A percentile compares a stretch with the other conserved stretches of the same genome.
These are phyloP conservation scores for Chrysoporthe cubensis DNA, from an alignment of 2,329 filamentous ascomycete species.

Conservation along the genomic window DNA sequence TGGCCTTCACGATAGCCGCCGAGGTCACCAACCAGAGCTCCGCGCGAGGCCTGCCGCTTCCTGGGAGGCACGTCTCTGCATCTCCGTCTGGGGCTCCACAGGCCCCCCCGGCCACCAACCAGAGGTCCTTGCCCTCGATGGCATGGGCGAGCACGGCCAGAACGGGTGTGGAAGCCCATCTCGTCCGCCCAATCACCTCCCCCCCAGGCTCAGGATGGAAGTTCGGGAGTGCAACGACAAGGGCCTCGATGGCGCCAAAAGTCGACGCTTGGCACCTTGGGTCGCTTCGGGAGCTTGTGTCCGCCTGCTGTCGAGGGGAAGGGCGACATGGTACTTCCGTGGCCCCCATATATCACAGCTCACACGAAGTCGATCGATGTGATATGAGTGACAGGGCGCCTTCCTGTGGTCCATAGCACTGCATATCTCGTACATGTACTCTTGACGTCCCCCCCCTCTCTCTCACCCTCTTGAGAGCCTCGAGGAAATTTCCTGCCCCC, in stretches of 20 bases:
- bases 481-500: neutral
- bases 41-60: neutral
- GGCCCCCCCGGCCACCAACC: constrained; percentile 2
- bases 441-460: neutral
- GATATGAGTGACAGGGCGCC: constrained; percentile 2
- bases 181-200: constrained; percentile 23
- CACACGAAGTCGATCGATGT: neutral
- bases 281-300: constrained; percentile 20
- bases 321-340: constrained; percentile 10
- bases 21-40: constrained; percentile 22
- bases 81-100: constrained; percentile 1
- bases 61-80: constrained; percentile 12
- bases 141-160: neutral
- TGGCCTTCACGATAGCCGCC: constrained; percentile 24
- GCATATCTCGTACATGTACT: constrained; percentile 18
- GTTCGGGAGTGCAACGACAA: constrained; percentile 16
- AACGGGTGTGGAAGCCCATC: constrained; percentile 5
- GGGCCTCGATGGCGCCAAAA: constrained; percentile 25
- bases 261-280: constrained; percentile 7
- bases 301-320: constrained; percentile 12
- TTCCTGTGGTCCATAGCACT: neutral
- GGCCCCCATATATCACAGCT: constrained; percentile 12
- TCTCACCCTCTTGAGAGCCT: neutral
- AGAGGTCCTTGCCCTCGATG: constrained; percentile 4
- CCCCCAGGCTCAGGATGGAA: constrained; percentile 11